These are phyloP conservation scores for Aspergillus nomiae DNA, from an alignment of 2,329 filamentous ascomycete species.

Conservation along the genomic window DNA sequence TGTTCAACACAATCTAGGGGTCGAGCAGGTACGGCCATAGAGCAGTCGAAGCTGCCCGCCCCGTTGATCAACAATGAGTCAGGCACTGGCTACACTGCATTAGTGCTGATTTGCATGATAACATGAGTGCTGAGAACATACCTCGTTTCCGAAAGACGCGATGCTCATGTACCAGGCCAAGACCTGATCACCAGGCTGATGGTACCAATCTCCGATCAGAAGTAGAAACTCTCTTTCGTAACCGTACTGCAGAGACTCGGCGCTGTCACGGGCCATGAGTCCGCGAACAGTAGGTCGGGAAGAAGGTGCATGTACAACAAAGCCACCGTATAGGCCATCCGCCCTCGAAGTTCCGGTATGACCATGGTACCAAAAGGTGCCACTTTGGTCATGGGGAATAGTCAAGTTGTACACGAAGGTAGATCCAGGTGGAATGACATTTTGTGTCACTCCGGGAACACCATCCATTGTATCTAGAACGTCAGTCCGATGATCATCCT, in stretches of 20 bases:
- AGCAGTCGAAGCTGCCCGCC: constrained; percentile 48
- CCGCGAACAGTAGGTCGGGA: constrained; percentile 22
- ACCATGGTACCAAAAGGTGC: constrained; percentile 55
- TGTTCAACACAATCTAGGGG: constrained; percentile 47
- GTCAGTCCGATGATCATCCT: constrained; percentile 5
- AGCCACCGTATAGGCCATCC: constrained; percentile 52
- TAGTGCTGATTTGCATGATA: background rate
- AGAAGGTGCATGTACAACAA: constrained; percentile 48
- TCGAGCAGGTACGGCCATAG: constrained; percentile 47
- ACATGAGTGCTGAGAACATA: constrained; percentile 11
- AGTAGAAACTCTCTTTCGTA: constrained; percentile 48
- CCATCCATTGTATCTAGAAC: constrained; percentile 64
- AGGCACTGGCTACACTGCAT: constrained; percentile 45
- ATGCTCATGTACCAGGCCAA: constrained; percentile 48
- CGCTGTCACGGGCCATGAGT: constrained; percentile 10
- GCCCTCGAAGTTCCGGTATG: constrained; percentile 47
- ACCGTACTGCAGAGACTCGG: constrained; percentile 16
- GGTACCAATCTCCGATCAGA: constrained; percentile 56
- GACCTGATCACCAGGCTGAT: constrained; percentile 44
- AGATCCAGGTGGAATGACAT: constrained; percentile 62
- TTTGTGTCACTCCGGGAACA: constrained; percentile 66
- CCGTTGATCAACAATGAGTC: constrained; percentile 54
- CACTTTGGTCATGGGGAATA: constrained; percentile 40
- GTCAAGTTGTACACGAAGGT: constrained; percentile 47
- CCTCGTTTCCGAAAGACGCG: constrained; percentile 48